Conservation (phyloP, 768 basidiomycete genomes). For the Lyophyllum shimeji region DNA sequence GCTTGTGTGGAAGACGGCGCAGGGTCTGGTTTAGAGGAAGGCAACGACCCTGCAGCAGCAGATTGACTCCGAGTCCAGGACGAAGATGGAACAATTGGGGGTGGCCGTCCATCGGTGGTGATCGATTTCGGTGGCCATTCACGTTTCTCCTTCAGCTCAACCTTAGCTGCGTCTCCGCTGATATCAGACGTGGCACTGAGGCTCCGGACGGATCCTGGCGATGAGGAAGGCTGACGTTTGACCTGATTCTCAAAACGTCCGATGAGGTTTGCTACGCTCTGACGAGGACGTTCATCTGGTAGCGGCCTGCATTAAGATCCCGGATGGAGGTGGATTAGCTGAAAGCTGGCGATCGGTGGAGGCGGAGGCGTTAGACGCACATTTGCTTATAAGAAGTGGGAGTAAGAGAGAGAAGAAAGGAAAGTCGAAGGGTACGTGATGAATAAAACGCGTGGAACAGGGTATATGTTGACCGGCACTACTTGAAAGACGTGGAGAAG, state of each 20-base stretch:
- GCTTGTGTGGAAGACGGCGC: slow-evolving; percentile 20
- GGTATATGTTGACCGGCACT: slow-evolving; percentile 12
- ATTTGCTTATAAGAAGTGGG: slow-evolving; percentile 25
- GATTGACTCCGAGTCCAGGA: slow-evolving; percentile 32
- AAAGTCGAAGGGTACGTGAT: slow-evolving; percentile 4
- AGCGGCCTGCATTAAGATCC: slow-evolving; percentile 58
- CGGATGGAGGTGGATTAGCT: slow-evolving; percentile 5
- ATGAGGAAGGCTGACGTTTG: slow-evolving; percentile 55
- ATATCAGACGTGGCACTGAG: slow-evolving; percentile 67
- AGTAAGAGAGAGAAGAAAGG: slow-evolving; percentile 16
- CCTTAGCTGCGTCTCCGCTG: slow-evolving; percentile 62
- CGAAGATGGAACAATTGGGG: slow-evolving; percentile 34
- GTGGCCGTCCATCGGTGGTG: slow-evolving; percentile 32
- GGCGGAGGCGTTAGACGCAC: slow-evolving; percentile 24
- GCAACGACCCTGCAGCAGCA: slow-evolving; percentile 24
- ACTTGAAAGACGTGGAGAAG: slow-evolving; percentile 16
- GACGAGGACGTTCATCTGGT: slow-evolving; percentile 85
- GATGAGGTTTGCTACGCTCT: slow-evolving; percentile 88
- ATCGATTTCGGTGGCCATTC: slow-evolving; percentile 73
- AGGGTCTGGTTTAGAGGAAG: slow-evolving; percentile 18
- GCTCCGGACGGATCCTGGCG: slow-evolving; percentile 50
- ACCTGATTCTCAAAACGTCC: slow-evolving; percentile 84
- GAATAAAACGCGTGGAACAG: slow-evolving; percentile 12
- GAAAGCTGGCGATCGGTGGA: neutral
- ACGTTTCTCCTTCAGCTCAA: slow-evolving; percentile 66